Evolutionary conservation across 225 moss, liverwort and hornwort species (phyloP), one percentile per base, ranked within the genome.

Genomic region (Pseudisothecium myosuroides): DNA sequence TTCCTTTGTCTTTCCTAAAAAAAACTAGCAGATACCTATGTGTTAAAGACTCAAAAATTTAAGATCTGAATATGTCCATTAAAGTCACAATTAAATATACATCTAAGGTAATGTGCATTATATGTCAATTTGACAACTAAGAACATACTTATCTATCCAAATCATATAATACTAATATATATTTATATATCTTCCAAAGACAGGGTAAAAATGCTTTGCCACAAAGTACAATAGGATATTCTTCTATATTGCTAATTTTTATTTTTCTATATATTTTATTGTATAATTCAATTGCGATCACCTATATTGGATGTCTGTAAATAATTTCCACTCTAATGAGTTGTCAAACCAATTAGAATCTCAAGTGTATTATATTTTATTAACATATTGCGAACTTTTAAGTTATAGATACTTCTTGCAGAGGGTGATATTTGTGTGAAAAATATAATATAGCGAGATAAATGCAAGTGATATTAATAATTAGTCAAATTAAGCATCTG

Each of bases 361-460:
- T 91, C 85, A 91, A 72, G 8, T 85, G 86, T 71, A 36, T 75
- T 83, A 72, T 80, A 56, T 83, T 66, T 86, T 61, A 47, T 84
- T 76, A 66, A 77, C 41, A 76, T 55, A 43, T 32, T 83, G 59
- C 9, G 37, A 65, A 71, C 20, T 85, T 9, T 31, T 14, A 31
- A 29, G 6, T 80, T 78, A 86, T 83, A 91, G 63, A 85, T 88
- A 88, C 28, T 92, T 92, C 59, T 4, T 59, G 19, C 0, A 0
- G 2, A 60, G 2, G 11, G 3, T 7, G 27, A 11, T n/a, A 27
- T 37, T 27, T n/a, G 11, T 79, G 7, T 39, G 5, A 88, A 89
- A 91, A 81, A 87, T 74, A 91, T 62, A 88, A 67, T 56, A 76
- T 37, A 61, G 87, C 87, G 59, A 91, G 82, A 90, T 83, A 63